Base-by-base conservation (phyloP, 345 rosid genomes). In the Eutrema heterophyllum region DNA sequence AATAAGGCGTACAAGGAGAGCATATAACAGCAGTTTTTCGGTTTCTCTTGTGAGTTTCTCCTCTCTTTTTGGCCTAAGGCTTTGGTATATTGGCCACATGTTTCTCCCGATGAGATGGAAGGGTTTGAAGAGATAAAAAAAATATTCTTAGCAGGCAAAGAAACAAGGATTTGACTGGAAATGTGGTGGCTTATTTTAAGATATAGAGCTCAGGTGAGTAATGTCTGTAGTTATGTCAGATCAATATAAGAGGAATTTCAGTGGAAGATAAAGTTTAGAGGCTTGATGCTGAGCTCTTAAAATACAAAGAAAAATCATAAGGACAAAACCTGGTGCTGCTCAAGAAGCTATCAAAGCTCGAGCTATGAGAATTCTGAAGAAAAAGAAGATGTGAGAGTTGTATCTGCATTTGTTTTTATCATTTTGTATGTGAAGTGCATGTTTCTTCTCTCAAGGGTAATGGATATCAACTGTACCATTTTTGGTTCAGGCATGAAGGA, bases 331-430 rank as follows among this genome's bases (percentile, higher is more conserved):
- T 8, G 97, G 98, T 71, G 91, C 94, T 48, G 91, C 97, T 72
- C 98, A 88, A 41, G 97, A 90, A 73, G 99, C 95, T 52, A 14
- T 89, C 43, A 94, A 94, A 83, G 84, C 97, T 68, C 84, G 97
- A 9, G 99, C 99, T 48, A 86, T 83, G 96, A 78, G 93, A 69
- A 86, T 90, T 83, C 88, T 95, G 36, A 92, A 95, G 81, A 96
- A 92, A 78, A 95, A 95, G 80, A 87, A 88, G 76, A 92, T 87
- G 98, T 95, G 40, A 66, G 82, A 24, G 24, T 21, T 21, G 24
- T 21, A 1, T 21, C 24, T 21, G 2, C 24, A 21, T 21, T 21
- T 21, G 24, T 21, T 21, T 21, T 41, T 36, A 13, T 16, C n/a
- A 4, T 44, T 14, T 50, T 16, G 15, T 39, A 21, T 21, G 2